phyloP scores from a whole-genome alignment of 75 land plant species.

The Picea glauca region DNA sequence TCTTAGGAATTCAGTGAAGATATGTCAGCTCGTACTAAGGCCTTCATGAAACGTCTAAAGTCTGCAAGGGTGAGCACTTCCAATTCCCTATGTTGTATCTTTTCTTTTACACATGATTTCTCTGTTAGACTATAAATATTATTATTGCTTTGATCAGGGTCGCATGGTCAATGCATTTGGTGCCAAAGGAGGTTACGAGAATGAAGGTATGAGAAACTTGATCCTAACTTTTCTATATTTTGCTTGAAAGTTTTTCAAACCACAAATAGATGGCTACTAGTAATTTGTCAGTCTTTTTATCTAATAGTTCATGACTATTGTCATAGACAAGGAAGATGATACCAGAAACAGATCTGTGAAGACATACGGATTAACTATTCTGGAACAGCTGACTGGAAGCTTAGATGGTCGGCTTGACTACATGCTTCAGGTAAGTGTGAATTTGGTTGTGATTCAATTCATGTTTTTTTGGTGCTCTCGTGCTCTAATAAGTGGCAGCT shows the following conservation, averaged over 20 bases:
- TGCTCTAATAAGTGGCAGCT: not conserved
- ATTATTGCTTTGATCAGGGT: conserved; percentile 18
- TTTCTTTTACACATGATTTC: not conserved
- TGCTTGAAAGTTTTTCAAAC: not conserved
- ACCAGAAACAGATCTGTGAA: conserved; percentile 38
- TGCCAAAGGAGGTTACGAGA: conserved; percentile 10
- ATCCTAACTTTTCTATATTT: conserved; percentile 1
- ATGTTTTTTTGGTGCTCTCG: not conserved
- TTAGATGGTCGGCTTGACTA: conserved; percentile 81
- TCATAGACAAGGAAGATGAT: conserved; percentile 20
- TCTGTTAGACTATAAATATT: not conserved
- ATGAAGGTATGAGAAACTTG: conserved; percentile 25
- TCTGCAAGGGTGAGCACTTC: conserved; percentile 47
- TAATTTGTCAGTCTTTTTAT: not conserved
- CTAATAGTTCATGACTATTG: not conserved
- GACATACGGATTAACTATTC: conserved; percentile 79
- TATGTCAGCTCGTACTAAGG: conserved; percentile 63
- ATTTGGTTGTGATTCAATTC: not conserved
- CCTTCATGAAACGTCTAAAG: conserved; percentile 38
- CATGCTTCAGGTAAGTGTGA: conserved; percentile 71
- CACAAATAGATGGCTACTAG: not conserved
- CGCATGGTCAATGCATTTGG: conserved; percentile 20
- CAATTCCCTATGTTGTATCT: not conserved
- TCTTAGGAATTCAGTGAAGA: conserved; percentile 85
- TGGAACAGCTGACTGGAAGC: conserved; percentile 83